Evolutionary conservation across 768 basidiomycete genomes (phyloP).

Genomic region (Ephemerocybe angulata): DNA sequence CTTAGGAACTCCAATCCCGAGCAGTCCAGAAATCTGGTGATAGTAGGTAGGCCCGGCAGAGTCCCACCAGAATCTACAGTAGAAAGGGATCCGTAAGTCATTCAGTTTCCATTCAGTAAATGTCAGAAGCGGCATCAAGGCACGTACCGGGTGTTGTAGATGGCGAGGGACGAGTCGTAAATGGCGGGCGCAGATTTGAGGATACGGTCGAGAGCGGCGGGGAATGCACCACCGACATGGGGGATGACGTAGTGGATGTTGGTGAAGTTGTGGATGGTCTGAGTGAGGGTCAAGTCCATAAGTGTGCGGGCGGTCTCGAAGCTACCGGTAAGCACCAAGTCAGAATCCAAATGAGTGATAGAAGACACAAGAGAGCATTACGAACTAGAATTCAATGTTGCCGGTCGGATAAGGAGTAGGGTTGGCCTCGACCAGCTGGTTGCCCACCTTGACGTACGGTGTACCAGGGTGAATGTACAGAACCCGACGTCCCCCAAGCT

Average conservation of each 20-base stretch:
- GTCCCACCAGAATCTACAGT: constrained; percentile 33
- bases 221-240: constrained; percentile 33
- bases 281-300: constrained; percentile 27
- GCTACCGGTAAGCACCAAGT: constrained; percentile 10
- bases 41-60: constrained; percentile 35
- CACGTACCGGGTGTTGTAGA: constrained; percentile 26
- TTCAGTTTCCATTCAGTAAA: too few species aligned
- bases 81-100: too few species aligned
- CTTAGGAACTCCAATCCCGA: constrained; percentile 28
- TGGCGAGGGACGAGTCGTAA: constrained; percentile 29
- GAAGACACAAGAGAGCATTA: not conserved
- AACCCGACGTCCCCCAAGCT: constrained; percentile 23
- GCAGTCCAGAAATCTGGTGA: constrained; percentile 29
- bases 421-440: constrained; percentile 29
- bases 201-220: constrained; percentile 29
- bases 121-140: not conserved
- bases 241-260: constrained; percentile 33
- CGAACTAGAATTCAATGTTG: constrained; percentile 32
- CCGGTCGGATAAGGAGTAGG: constrained; percentile 32
- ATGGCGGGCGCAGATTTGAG: constrained; percentile 28
- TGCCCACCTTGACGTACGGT: constrained; percentile 23
- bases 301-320: constrained; percentile 30
- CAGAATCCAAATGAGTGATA: not conserved
- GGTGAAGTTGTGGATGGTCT: constrained; percentile 28
- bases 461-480: constrained; percentile 29